Percentiles rank a stretch among this genome's conserved stretches.
Conservation (phyloP, 2,329 filamentous ascomycete genomes). For the Trichoderma koningiopsis region DNA sequence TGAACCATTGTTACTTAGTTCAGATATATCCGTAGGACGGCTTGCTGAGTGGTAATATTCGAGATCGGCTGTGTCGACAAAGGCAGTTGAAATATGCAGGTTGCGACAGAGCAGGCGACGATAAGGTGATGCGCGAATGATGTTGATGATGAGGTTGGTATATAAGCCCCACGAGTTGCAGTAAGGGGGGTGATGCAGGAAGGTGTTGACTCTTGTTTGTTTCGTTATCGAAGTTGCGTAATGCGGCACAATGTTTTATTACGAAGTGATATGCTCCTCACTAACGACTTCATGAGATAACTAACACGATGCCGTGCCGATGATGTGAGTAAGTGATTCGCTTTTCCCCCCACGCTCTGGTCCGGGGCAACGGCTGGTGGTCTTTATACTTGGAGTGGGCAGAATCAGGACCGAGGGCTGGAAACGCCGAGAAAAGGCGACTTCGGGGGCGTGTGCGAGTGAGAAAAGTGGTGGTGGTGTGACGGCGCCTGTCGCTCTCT, state of each 20-base stretch:
- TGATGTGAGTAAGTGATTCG: conserved; percentile 6
- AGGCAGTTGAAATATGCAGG: background rate
- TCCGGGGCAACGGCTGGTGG: conserved; percentile 17
- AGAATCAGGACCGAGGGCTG: conserved; percentile 16
- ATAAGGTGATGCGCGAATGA: background rate
- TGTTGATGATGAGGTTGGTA: background rate
- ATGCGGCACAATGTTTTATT: conserved; percentile 19
- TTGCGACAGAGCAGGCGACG: background rate
- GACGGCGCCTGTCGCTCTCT: conserved; percentile 12
- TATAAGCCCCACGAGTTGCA: background rate
- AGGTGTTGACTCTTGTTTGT: conserved; percentile 12
- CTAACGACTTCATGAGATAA: conserved; percentile 46
- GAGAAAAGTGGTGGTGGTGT: conserved; percentile 19
- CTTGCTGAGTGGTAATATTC: background rate
- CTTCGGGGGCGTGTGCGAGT: conserved; percentile 15
- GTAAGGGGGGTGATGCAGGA: background rate
- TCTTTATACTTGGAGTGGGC: conserved; percentile 9
- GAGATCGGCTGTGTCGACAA: background rate
- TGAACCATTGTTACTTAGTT: conserved; percentile 37
- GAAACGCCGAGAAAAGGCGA: conserved; percentile 18
- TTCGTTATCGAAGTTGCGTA: conserved; percentile 19
- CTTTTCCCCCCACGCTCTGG: conserved; percentile 15
- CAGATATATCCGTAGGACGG: background rate
- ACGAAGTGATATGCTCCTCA: conserved; percentile 37
- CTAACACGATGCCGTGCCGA: conserved; percentile 2